Base-by-base conservation (phyloP, 108 stramenopile genomes). In the Conticribra weissflogii region DNA sequence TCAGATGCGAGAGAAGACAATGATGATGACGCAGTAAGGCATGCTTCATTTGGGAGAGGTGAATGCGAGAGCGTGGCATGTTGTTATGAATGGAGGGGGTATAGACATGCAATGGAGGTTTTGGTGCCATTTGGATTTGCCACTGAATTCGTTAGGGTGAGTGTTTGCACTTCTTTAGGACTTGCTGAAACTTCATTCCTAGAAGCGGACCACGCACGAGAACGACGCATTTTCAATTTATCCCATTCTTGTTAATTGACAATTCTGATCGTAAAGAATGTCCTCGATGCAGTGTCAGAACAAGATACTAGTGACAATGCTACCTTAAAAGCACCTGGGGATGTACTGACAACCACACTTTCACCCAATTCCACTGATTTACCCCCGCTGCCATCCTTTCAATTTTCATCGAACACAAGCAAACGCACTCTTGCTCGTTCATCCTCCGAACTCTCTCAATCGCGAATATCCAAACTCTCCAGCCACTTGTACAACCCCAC, bases 51-150 rank as follows among this genome's bases (percentile, higher is more conserved):
- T 19, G 16, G 59, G 63, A 31, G 36, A 46, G 12, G 31, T 48
- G 46, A 47, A 48, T 16, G 65, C 23, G 55, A 61, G 18, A 62
- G 53, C 32, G 54, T 41, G 36, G 12, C 62, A 46, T 82, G 81
- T 54, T 74, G 79, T 47, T 34, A 48, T 36, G 81, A 87, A 71
- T 94, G 93, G 93, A 70, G 76, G 34, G 86, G 89, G 9, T 88
- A 88, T 66, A 72, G 68, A 8, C 59, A 84, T 44, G 79, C 88
- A 14, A 68, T 75, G 53, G 88, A 91, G 41, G 86, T 94, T 9
- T 66, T 94, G 34, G 25, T 34, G 14, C 88, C 87, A 2, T 87
- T 94, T 83, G 93, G 93, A 7, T 94, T 82, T 58, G 47, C 85
- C 19, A 59, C 63, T 9, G 22, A 12, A 28, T 89, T 94, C 73